Base-by-base conservation (phyloP, 2,329 filamentous ascomycete genomes). In the Fusarium proliferatum region DNA sequence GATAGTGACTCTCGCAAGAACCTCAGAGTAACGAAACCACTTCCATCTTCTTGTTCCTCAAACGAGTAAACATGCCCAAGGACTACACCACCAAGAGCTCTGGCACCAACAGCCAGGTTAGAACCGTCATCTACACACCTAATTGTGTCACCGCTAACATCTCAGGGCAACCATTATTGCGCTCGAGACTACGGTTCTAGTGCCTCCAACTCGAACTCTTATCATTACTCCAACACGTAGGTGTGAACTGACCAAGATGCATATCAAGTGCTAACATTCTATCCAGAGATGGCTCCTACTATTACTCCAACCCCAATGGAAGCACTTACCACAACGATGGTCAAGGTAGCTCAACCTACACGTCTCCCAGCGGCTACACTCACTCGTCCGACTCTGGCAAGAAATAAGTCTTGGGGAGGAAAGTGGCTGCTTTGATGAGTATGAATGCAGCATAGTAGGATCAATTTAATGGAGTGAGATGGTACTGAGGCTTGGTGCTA, bases 251-350 rank as follows among this genome's bases (percentile, higher is more conserved):
- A 23, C 5, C 7, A 49, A 26, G 19, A 38, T 38, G 13, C 12
- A 38, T 53, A 21, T 11, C 5, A 9, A 12, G n/a, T 42, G 10
- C n/a, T 19, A 19, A 33, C 19, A 23, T 16, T 36, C 12, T 58
- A 13, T 23, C 17, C 13, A 89, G 87, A 28, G 78, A 93, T 75
- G 90, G 91, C 42, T 92, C 90, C 3, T 94, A 94, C 85, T 93
- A 94, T 84, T 94, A 93, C 83, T 88, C 87, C 79, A 94, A 93
- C 82, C 82, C 90, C 51, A 87, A 92, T 71, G 90, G 90, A 19
- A 92, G 88, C 78, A 91, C 88, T 43, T 94, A 94, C 83, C 83
- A 93, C 85, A 92, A 92, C 81, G 81, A 86, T 73, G 90, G 90
- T 49, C 79, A 80, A 16, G 91, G 91, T 10, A 78, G 81, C 55